Evolutionary conservation across 306 rosid species (phyloP).

Genomic region (Dryas octopetala): DNA sequence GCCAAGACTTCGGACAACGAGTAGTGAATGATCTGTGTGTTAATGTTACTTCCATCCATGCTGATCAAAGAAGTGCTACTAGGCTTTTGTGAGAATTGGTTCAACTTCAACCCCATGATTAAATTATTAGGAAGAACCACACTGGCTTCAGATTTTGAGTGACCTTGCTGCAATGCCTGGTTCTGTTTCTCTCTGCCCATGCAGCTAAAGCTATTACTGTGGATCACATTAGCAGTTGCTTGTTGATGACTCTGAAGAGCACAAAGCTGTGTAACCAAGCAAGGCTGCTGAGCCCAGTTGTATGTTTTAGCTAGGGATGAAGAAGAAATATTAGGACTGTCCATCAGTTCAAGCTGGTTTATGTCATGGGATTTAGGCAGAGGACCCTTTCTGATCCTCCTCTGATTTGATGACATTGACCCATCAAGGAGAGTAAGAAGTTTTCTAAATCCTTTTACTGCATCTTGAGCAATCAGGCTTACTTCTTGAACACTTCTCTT

Average conservation of each 20-base stretch:
- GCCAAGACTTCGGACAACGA: slow-evolving; percentile 8
- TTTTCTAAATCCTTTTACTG: slow-evolving; percentile 21
- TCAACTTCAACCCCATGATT: slow-evolving; percentile 5
- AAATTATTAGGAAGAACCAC: slow-evolving; percentile 14
- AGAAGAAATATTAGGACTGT: slow-evolving; percentile 8
- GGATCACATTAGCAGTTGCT: slow-evolving; percentile 5
- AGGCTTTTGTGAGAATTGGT: slow-evolving; percentile 21
- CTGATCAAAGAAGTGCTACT: slow-evolving; percentile 19
- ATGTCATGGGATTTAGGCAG: slow-evolving; percentile 20
- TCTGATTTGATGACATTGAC: slow-evolving; percentile 18
- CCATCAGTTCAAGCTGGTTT: slow-evolving; percentile 29
- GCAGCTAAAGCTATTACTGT: not conserved
- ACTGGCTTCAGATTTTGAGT: not conserved
- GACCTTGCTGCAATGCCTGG: not conserved
- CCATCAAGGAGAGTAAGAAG: slow-evolving; percentile 23
- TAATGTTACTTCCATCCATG: slow-evolving; percentile 8
- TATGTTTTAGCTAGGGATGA: not conserved
- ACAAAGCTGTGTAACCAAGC: slow-evolving; percentile 6
- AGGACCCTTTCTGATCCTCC: slow-evolving; percentile 32
- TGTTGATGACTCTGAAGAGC: slow-evolving; percentile 12
- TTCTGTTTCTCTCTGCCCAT: not conserved
- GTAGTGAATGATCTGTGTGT: not conserved
- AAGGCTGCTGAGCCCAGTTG: slow-evolving; percentile 2
- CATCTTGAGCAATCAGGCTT: slow-evolving; percentile 20
- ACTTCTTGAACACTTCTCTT: slow-evolving; percentile 25